Evolutionary conservation across 2,329 filamentous ascomycete genomes (phyloP), one percentile per base, ranked within the genome.

Genomic region (Ophiostoma fasciatum): DNA sequence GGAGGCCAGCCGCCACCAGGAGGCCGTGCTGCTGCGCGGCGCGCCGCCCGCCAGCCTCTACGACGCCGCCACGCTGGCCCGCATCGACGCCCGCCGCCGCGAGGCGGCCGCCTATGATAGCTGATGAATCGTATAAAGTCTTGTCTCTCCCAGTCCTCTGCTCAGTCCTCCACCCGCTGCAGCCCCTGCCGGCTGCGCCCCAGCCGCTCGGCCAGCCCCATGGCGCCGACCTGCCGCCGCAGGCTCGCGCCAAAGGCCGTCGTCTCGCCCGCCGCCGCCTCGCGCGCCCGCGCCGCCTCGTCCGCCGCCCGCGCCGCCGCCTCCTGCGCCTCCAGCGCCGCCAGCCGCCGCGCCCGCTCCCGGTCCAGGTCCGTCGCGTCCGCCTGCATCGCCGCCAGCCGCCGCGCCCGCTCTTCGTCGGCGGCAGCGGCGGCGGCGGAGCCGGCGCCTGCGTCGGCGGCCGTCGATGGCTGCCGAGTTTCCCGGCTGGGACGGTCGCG

Each of bases 1-100:
- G 42, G 87, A 94, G 57, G 82, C 81, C 4, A 60, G 66, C 13
- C 66, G 71, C 40, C 90, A 98, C 55, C 82, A 92, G 52, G 81
- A 76, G 53, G 65, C 83, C 50, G 67, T 96, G 1, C 61, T 96
- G 30, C 77, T 72, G 48, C 81, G 72, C 0, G 69, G 66, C 1
- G 81, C 77, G 58, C 57, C 52, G 8, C 62, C 73, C 0, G 78
- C 82, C 45, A 78, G 88, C 1, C 43, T 94, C 19, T 98, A 94
- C 51, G 74, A 78, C 48, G 51, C 57, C 13, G 70, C 72, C 21
- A 74, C 78, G 0, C 60, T 93, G 33, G 64, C 71, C 38, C 63
- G 66, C 39, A 80, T 94, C 3, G 71, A 79, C 50, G 60, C 62
- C 44, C 71, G 77, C 46, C 64, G 78, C 50, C 62, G 61, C 37